Conservation (phyloP, 257 asterid genomes). For the Knoxia roxburghii region DNA sequence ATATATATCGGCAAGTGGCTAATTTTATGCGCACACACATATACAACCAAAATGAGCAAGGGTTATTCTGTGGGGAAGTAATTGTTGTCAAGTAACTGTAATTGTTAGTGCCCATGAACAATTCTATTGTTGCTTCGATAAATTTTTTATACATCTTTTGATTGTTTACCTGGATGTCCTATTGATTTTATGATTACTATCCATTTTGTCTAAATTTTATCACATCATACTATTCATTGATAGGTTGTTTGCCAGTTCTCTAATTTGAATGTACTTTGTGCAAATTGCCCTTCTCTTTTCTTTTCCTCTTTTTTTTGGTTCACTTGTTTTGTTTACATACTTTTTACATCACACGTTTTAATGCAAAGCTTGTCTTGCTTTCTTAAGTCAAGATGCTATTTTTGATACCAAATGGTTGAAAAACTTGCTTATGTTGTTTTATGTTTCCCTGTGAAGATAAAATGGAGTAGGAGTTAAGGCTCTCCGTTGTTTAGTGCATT, state of each 20-base stretch:
- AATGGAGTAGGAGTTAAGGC: slow-evolving; percentile 6
- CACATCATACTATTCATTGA: background rate
- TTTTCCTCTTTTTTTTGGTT: background rate
- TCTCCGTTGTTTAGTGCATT: slow-evolving; percentile 7
- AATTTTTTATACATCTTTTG: background rate
- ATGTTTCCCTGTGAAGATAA: background rate
- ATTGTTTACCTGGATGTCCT: background rate
- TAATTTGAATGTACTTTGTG: background rate
- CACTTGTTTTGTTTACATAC: background rate
- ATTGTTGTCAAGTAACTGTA: background rate
- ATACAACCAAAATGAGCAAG: no score
- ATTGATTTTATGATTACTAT: background rate
- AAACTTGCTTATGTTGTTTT: background rate
- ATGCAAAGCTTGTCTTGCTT: background rate
- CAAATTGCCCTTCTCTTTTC: background rate
- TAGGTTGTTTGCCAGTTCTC: background rate
- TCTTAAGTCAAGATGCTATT: background rate
- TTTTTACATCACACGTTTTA: background rate
- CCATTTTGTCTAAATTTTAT: background rate
- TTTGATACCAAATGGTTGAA: background rate
- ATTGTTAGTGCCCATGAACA: background rate
- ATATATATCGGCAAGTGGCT: background rate
- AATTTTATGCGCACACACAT: background rate
- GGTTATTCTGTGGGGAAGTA: background rate
- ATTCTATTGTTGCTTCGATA: background rate